Evolutionary conservation across 352 stramenopile genomes (phyloP).

Genomic region (Elongisporangium anandrum): DNA sequence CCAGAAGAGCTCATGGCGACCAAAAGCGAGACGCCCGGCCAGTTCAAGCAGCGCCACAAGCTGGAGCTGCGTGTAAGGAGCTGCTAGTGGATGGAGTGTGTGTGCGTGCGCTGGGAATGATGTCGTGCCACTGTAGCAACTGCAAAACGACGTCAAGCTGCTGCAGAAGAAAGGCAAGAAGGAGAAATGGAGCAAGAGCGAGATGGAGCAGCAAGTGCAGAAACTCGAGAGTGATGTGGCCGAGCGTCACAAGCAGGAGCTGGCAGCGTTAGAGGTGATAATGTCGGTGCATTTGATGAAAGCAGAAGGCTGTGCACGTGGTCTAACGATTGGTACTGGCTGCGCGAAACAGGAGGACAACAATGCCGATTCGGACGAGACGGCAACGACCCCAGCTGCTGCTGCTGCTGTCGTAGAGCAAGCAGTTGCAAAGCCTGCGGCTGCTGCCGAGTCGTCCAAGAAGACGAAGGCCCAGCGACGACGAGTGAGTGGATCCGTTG

Average conservation of each 20-base stretch:
- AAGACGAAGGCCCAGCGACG: slow-evolving; percentile 69
- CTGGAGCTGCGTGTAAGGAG: slow-evolving; percentile 69
- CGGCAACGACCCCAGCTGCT: slow-evolving; percentile 2
- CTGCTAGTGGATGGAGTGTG: background rate
- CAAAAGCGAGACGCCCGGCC: slow-evolving; percentile 67
- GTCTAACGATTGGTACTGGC: no score
- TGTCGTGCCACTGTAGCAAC: slow-evolving; percentile 26
- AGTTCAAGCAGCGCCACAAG: slow-evolving; percentile 86
- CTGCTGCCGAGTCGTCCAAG: slow-evolving; percentile 10
- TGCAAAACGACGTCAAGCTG: slow-evolving; percentile 73
- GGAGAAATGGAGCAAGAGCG: slow-evolving; percentile 72
- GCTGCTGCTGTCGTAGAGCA: slow-evolving; percentile 1
- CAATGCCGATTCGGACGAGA: slow-evolving; percentile 1
- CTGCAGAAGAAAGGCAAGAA: slow-evolving; percentile 88
- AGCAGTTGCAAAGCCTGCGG: slow-evolving; percentile 3
- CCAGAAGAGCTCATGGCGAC: slow-evolving; percentile 21
- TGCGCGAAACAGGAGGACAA: slow-evolving; percentile 1
- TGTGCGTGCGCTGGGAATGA: background rate
- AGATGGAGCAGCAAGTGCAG: slow-evolving; percentile 49
- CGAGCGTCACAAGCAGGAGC: slow-evolving; percentile 48
- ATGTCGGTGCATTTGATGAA: no score
- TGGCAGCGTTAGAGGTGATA: slow-evolving; percentile 26
- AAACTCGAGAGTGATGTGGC: slow-evolving; percentile 58
- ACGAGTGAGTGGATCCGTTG: slow-evolving; percentile 18
- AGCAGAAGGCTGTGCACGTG: no score